Evolutionary conservation across 768 basidiomycete species (phyloP), one percentile per base, ranked within the genome.

Genomic region (Filobasidium floriforme): DNA sequence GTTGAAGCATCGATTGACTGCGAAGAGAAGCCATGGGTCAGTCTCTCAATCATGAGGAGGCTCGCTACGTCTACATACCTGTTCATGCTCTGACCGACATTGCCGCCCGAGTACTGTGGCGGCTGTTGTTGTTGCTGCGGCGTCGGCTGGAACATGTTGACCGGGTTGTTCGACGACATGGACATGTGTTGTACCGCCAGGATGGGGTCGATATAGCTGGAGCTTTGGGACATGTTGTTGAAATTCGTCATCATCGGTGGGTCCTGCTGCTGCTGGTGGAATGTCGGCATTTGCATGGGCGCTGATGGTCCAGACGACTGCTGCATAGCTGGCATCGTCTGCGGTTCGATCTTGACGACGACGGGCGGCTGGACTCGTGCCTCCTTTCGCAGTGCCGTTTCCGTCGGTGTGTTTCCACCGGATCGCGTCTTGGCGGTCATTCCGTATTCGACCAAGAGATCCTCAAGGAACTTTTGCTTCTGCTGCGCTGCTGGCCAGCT

Each of bases 401-500:
- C 46, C 5, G 46, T 22, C 3, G 46, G 22, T 12, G 46, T 49
- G 46, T 49, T 14, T 12, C 22, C 46, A 18, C 46, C 46, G 15
- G 46, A 49, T 22, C 18, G 15, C 15, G 46, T 18, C 5, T 22
- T 22, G 46, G 18, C 46, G 5, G 46, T 49, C 46, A 49, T 49
- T 15, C 46, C 46, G 52, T 61, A 73, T 61, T 73, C 70, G 0
- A 43, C 67, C n/a, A 70, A 24, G 28, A 73, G 61, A 22, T 68
- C 54, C 37, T 68, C 64, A 51, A 71, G 41, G 22, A 73, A 46
- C 19, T 49, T 61, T 29, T 67, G 66, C 29, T 67, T 65, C 66
- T 73, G 68, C 32, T 67, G 52, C n/a, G 67, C 70, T 1, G 72
- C 70, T 11, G 70, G 70, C 72, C 70, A 71, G 14, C 65, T 67